Evolutionary conservation across 495 filamentous ascomycete genomes (phyloP), one percentile per base, ranked within the genome.

Genomic region (Aspergillus nidulans): DNA sequence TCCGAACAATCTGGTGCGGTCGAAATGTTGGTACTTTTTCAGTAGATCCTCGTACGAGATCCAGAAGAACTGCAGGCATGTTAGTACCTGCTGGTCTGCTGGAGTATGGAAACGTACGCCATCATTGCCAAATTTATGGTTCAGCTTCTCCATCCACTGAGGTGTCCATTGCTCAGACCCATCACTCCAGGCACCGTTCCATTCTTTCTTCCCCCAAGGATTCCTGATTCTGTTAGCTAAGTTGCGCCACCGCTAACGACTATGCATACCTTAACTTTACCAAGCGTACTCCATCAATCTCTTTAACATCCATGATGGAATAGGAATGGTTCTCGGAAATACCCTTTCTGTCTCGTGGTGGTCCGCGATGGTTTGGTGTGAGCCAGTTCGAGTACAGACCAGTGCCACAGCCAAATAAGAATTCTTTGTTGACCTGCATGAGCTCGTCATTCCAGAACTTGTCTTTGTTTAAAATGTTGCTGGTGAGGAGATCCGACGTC

Each of bases 151-250:
- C 78, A 95, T 85, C 89, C 90, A 95, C 62, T 95, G 85, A 0
- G 89, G 74, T 1, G 90, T 96, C 89, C 92, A 97, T 69, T 96
- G 85, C 62, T 91, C 89, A 8, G 87, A 91, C 18, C 92, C 91
- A 63, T 95, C 90, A 63, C 86, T 88, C 88, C 91, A 95, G 4
- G 89, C 70, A 6, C 88, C 87, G 10, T 74, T 84, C 87, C 92
- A 96, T 69, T 95, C 91, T 4, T 81, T 81, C 48, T 79, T 81
- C 2, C 92, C 92, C 91, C 91, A 96, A 0, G 92, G 92, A 59
- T 97, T 96, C 41, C 82, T 81, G 9, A 19, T 19, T 4, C n/a
- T 7, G 50, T 70, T 6, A 72, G 68, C 30, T 50, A 24, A 0
- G 19, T 9, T 32, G 13, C 16, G 10, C 12, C 13, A 18, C 9